Evolutionary conservation across 1,139 yeast genomes (phyloP), one percentile per base, ranked within the genome.

Genomic region (Schwanniomyces etchellsii): DNA sequence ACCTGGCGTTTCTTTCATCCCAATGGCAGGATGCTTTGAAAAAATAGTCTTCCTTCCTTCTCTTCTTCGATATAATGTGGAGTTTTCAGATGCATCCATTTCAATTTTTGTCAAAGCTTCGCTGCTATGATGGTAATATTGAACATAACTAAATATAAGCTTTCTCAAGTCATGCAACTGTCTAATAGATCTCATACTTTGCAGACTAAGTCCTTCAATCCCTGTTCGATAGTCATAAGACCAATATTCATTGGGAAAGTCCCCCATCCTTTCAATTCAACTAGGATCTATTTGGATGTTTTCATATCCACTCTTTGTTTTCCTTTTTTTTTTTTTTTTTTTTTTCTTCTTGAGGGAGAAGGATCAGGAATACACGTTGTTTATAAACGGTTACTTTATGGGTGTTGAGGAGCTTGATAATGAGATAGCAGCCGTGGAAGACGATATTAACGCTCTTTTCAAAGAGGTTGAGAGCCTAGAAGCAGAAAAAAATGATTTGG

Each of bases 111-210:
- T 7, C n/a, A 18, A 18, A 7, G 9, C n/a, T 18, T 58, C 68
- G 29, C 71, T 56, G 38, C 61, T 65, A 28, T 60, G 47, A 37
- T 60, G 57, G 42, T 47, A 55, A 43, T 60, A 60, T 36, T 52
- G 60, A 58, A 66, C 57, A 37, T 60, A 60, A 33, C 45, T 53
- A 39, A 62, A 59, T 26, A 65, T 64, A 39, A 67, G 50, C 33
- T 52, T 58, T 16, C 70, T 51, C 16, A 66, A 50, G 28, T 66
- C 72, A 38, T 67, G 73, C 6, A 65, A 45, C 44, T 67, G 74
- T 16, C 47, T 45, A 18, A 67, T 43, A 9, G 71, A 64, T 16
- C 52, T 45, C 13, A 43, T 36, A 16, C 60, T 50, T 38, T 66
- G 72, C 3, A 40, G 36, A 13, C 52, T 43, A 23, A 68, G 43